Conservation (phyloP, 345 rosid genomes). For the Corchorus olitorius region DNA sequence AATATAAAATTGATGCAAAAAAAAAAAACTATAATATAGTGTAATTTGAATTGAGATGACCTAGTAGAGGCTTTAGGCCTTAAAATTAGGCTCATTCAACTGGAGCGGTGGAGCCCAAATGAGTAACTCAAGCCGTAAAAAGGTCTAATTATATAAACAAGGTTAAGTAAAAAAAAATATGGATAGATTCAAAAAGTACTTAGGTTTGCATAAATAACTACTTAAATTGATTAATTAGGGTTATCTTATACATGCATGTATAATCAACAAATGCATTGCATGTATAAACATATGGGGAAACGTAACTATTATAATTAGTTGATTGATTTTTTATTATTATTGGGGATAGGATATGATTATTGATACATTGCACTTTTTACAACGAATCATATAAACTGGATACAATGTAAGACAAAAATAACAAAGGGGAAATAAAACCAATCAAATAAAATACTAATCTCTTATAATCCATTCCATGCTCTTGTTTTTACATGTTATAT, state of each 20-base stretch:
- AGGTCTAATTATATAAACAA: too few species aligned
- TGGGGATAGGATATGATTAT: not conserved
- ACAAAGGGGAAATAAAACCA: not conserved
- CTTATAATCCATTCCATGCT: not conserved
- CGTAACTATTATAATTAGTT: not conserved
- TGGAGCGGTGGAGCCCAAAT: too few species aligned
- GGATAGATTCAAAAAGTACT: too few species aligned
- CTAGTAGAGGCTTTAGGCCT: too few species aligned
- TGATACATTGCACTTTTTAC: not conserved
- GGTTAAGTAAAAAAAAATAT: too few species aligned
- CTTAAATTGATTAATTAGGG: not conserved
- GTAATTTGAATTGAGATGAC: too few species aligned
- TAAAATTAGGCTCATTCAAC: too few species aligned
- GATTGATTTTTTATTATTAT: not conserved
- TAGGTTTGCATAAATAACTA: not conserved
- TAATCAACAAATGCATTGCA: not conserved
- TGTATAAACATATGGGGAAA: not conserved
- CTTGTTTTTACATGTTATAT: not conserved
- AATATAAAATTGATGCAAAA: too few species aligned
- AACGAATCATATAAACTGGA: not conserved
- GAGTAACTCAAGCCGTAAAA: too few species aligned
- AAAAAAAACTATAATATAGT: too few species aligned
- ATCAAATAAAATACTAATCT: not conserved
- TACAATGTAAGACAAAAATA: conserved; percentile 12
- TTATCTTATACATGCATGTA: not conserved